These are phyloP conservation scores for Podospora tetraspora DNA, from an alignment of 495 filamentous ascomycete species.

Conservation along the genomic window DNA sequence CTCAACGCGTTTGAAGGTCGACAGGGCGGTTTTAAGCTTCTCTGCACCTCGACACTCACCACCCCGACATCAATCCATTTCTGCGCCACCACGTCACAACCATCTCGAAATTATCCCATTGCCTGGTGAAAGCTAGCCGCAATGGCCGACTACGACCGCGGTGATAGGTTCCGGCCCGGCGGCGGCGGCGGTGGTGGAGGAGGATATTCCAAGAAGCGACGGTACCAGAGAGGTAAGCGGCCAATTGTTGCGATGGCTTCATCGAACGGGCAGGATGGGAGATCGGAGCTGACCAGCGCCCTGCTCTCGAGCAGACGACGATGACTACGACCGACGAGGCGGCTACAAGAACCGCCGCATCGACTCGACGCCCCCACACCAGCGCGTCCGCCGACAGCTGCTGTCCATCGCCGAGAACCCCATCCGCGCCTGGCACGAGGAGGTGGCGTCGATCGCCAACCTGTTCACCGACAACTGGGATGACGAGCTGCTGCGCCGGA, in stretches of 20 bases:
- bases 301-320: slow-evolving; percentile 24
- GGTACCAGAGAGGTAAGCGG: slow-evolving; percentile 43
- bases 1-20: slow-evolving; percentile 3
- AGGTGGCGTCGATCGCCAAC: slow-evolving; percentile 68
- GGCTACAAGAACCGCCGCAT: slow-evolving; percentile 63
- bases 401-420: slow-evolving; percentile 82
- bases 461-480: slow-evolving; percentile 73
- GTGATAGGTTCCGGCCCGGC: slow-evolving; percentile 43
- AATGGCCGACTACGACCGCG: slow-evolving; percentile 72
- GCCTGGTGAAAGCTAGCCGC: slow-evolving; percentile 1
- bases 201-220: slow-evolving; percentile 59
- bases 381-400: slow-evolving; percentile 74
- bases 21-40: neutral
- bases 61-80: neutral
- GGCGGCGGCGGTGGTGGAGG: slow-evolving; percentile 33
- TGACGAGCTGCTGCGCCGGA: slow-evolving; percentile 58
- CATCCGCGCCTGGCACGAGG: slow-evolving; percentile 73
- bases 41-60: neutral
- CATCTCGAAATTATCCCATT: neutral
- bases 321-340: slow-evolving; percentile 66
- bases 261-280: neutral
- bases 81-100: neutral
- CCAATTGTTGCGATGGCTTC: neutral
- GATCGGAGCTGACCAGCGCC: neutral
- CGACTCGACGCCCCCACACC: slow-evolving; percentile 63